Evolutionary conservation across 768 basidiomycete genomes (phyloP), one percentile per base, ranked within the genome.

Genomic region (Suillus discolor): DNA sequence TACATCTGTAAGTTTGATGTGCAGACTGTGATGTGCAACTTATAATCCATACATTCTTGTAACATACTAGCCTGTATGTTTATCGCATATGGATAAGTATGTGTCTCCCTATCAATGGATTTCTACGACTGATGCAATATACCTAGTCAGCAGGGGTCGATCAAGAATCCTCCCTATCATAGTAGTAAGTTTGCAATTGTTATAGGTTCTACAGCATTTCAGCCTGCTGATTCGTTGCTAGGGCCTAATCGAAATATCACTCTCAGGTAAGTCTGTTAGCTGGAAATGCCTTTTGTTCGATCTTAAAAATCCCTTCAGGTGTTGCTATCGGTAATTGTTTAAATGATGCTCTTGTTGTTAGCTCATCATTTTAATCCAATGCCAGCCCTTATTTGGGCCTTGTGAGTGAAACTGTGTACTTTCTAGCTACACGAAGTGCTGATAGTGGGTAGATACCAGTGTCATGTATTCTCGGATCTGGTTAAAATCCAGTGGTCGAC

Each of bases 61-160:
- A 11, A 18, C 2, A 25, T 28, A n/a, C n/a, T n/a, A 63, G 62
- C 3, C 6, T 63, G 31, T 63, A 61, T 28, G 38, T 6, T 39
- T 34, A 62, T 31, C 62, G 62, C 57, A 55, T 63, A 59, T 63
- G 62, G 62, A 63, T 63, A 31, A 0, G 62, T 63, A 39, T 31
- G 57, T 61, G 39, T 61, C 36, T 13, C 34, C 18, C 13, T 42
- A 13, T 28, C 5, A 9, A 59, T 25, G 18, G 12, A 62, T 23
- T 34, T 62, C 20, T n/a, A 16, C 9, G 28, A 59, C 62, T 36
- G 23, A 59, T 34, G 25, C 20, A 4, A 13, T 61, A 25, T 3
- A 61, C 13, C 31, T 63, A 63, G 62, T 63, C 18, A 63, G 25
- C 57, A 28, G 23, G 31, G n/a, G 38, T 5, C 38, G 23, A n/a